Base-by-base conservation (phyloP, 2,329 filamentous ascomycete species). In the Cadophora gregata region DNA sequence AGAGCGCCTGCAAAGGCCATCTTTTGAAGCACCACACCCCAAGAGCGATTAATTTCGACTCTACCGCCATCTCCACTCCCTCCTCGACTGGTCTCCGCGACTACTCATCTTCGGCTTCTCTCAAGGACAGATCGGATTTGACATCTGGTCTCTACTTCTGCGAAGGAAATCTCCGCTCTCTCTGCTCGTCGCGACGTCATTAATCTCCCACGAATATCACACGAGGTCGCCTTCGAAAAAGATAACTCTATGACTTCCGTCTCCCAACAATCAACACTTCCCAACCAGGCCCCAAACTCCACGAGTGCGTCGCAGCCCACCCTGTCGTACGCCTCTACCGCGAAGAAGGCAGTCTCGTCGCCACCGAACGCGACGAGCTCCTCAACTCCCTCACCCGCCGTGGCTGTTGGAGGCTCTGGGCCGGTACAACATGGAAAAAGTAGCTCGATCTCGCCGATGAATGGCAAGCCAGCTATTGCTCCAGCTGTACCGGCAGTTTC, bases 371-470 rank as follows among this genome's bases (percentile, higher is more conserved):
- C 85, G 79, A 83, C 85, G 78, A 85, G 85, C 78, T 85, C 86
- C 72, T 81, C 81, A 74, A 82, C 79, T 73, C 83, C 85, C 69
- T 78, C 83, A 64, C 83, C 86, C 72, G 77, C 82, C 71, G 81
- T 85, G 78, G 86, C 85, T 77, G 82, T 85, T 77, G 84, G 83
- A 77, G 83, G 83, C 67, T 82, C 84, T 77, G 79, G 81, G 70
- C 78, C 83, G 72, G 78, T 81, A 76, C 80, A 85, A 80, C 81
- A 86, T 86, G 87, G 85, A 74, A 88, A 89, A 78, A 81, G 86
- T 79, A 84, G 87, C 78, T 87, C 90, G 75, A 86, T 88, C 76
- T 89, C 92, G 84, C 88, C 91, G 79, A 87, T 96, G 86, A 97
- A 97, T 86, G 93, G 93, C 86, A 91, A 91, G 81, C 83, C 85